phyloP scores from a whole-genome alignment of 805 yeast genomes.

The Yueomyces sp. region DNA sequence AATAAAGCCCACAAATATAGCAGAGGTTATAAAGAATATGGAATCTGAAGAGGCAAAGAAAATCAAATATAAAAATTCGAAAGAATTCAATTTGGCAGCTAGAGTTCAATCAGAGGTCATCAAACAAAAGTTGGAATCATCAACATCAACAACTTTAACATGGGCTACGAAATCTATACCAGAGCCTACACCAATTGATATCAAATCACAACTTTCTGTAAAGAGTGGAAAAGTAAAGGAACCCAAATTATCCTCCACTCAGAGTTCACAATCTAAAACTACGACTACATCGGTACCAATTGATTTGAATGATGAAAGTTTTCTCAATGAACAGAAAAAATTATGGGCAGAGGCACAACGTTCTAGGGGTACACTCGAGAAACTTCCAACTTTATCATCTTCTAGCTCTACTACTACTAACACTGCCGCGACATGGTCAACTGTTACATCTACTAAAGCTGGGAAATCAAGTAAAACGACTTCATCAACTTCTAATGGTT shows the following conservation, averaged over 20 bases:
- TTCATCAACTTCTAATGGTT: slow-evolving; percentile 3
- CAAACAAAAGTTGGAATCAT: neutral
- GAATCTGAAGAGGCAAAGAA: neutral
- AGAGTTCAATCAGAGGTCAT: neutral
- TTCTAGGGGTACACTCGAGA: neutral
- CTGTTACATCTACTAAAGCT: slow-evolving; percentile 13
- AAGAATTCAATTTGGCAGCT: neutral
- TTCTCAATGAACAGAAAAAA: slow-evolving; percentile 21
- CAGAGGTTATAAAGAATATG: slow-evolving; percentile 6
- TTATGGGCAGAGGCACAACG: slow-evolving; percentile 31
- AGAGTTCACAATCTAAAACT: neutral
- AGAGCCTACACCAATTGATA: slow-evolving; percentile 7
- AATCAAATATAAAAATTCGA: neutral
- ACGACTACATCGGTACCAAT: slow-evolving; percentile 1
- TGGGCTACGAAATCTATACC: slow-evolving; percentile 18
- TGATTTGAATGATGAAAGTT: slow-evolving; percentile 12
- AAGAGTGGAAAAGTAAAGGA: neutral
- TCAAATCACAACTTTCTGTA: slow-evolving; percentile 8
- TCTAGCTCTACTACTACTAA: slow-evolving; percentile 22
- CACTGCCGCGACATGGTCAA: slow-evolving; percentile 2
- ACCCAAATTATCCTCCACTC: neutral
- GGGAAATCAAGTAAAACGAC: slow-evolving; percentile 3
- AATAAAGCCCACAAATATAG: slow-evolving; percentile 10
- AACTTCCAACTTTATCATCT: neutral
- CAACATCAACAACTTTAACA: slow-evolving; percentile 5